Evolutionary conservation across 805 yeast genomes (phyloP), one percentile per base, ranked within the genome.

Genomic region (Candida sanyiensis): DNA sequence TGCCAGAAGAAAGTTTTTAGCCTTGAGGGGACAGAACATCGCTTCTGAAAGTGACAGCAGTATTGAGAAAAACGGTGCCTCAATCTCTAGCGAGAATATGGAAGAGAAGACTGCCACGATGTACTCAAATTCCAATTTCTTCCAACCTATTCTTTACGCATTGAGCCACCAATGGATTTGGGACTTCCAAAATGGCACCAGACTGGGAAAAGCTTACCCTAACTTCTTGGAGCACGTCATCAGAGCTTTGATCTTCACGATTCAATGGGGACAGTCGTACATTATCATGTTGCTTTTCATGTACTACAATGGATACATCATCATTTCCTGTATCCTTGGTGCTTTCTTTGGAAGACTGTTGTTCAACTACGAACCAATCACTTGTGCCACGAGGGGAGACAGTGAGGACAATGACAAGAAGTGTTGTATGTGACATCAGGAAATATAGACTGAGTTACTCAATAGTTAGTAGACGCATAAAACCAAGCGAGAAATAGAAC

Each of bases 261-360:
- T 75, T 20, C 80, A 79, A 54, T 77, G 82, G 75, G 80, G 80
- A 3, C 67, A 73, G 12, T 72, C 80, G 4, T 80, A 80, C 57
- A 57, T 80, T 36, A 72, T 80, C 51, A 81, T 80, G 83, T 67
- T 81, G 63, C 61, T 81, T 49, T 80, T 79, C 64, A 80, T 81
- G 87, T 79, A 80, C 64, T 80, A 76, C 63, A 80, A 80, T 51
- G 86, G 86, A 12, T 80, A 77, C 53, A 66, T 80, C 27, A 72
- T 78, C 43, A 75, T 80, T 42, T 69, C 77, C 9, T 78, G 82
- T 58, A 66, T 78, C 36, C 55, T 79, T 25, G 85, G 84, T 7
- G 81, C 80, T 2, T 58, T 77, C 21, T 51, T 78, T 38, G 85
- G 84, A 2, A 71, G 72, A 54, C 51, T 77, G 24, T 39, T 78